Base-by-base conservation (phyloP, 2,329 filamentous ascomycete species). In the Rachicladosporium sp. region DNA sequence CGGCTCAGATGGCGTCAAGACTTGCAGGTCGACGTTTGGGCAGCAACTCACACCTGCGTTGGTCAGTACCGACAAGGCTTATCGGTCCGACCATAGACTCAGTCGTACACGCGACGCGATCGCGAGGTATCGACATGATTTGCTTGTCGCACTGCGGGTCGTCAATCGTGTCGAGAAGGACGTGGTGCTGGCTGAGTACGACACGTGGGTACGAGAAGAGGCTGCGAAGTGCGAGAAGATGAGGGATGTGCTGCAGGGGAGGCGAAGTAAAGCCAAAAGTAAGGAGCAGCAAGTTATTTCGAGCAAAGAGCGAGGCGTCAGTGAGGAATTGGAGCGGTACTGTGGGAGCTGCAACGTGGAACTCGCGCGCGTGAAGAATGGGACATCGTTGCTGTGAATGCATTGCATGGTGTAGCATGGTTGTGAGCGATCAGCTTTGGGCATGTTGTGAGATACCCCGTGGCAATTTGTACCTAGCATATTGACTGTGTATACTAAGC, bases 121-220 rank as follows among this genome's bases (percentile, higher is more conserved):
- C 0, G 89, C 83, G 1, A 69, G 76, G 2, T 91, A 95, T 58
- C 74, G 91, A 2, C 86, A 98, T 58, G 87, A 96, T 55, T 68
- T 98, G 12, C 66, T 96, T 2, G 88, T 98, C 4, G 87, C 88
- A 4, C 78, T 96, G 67, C 78, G 88, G 4, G 76, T 95, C 2
- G 80, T 96, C 44, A 95, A 96, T 61, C 80, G 74, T 42, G 78
- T 96, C 21, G 91, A 96, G 67, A 73, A 74, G 43, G 87, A 95
- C 59, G 80, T 94, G 58, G 62, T 96, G 39, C 74, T 78, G 53
- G 81, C 82, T 1, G 89, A 95, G 60, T 98, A 87, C 80, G 88
- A 94, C 64, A 83, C 84, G 47, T 98, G 89, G 88, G 71, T 96
- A 23, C 62, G 74, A 3, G 80, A 84, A 49, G 91, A 98, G 64